Percentiles rank a stretch among this genome's conserved stretches.
Evolutionary conservation across 2,329 filamentous ascomycete genomes (phyloP).

Genomic region (Apiospora marii): DNA sequence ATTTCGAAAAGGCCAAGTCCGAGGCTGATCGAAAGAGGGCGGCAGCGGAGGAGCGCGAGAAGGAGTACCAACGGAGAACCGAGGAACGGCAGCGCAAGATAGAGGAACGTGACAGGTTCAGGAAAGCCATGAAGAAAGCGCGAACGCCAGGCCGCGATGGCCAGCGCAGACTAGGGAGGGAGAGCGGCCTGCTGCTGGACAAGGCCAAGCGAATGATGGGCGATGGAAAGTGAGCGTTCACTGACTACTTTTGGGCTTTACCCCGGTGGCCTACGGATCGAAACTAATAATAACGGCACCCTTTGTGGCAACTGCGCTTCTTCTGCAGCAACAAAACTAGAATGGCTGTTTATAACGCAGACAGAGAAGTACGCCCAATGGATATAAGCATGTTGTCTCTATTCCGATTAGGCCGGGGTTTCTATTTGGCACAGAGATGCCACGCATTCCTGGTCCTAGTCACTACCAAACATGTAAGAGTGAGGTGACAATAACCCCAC

Average conservation of each 20-base stretch:
- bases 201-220: conserved; percentile 78
- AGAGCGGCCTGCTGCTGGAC: conserved; percentile 79
- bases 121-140: conserved; percentile 76
- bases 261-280: not conserved
- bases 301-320: not conserved
- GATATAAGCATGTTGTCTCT: too few species aligned
- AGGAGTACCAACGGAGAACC: conserved; percentile 56
- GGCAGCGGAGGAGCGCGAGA: conserved; percentile 51
- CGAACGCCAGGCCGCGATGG: conserved; percentile 73
- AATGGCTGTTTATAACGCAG: too few species aligned
- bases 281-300: not conserved
- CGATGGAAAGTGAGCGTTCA: conserved; percentile 34
- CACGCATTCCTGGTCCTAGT: not conserved
- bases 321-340: not conserved
- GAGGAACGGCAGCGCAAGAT: conserved; percentile 71
- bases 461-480: too few species aligned
- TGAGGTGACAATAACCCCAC: not conserved
- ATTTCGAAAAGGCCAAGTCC: conserved; percentile 70
- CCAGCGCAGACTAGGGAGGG: conserved; percentile 80
- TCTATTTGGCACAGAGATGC: not conserved
- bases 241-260: not conserved
- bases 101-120: conserved; percentile 70
- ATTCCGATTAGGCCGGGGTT: too few species aligned
- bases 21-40: conserved; percentile 53
- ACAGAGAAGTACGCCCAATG: too few species aligned